Conservation (phyloP, 208 protist species). For the Trichomonas tenax region DNA sequence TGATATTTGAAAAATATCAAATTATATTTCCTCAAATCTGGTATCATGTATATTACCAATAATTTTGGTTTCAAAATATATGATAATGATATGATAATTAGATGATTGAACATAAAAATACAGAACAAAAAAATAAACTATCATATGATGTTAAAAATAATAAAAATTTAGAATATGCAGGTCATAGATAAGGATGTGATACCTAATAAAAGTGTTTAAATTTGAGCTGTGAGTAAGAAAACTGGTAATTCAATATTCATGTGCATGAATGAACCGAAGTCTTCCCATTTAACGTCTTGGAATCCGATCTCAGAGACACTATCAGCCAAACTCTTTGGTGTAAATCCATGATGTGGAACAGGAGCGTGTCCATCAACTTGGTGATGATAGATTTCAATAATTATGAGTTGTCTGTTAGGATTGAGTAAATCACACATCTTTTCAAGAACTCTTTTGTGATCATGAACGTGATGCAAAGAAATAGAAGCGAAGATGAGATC, state of each 20-base stretch:
- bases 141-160: no score
- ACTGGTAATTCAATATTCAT: not conserved
- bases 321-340: not conserved
- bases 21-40: no score
- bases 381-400: not conserved
- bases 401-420: not conserved
- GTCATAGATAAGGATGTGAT: no score
- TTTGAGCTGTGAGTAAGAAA: not conserved
- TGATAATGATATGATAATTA: no score
- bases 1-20: no score
- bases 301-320: not conserved
- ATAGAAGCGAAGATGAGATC: not conserved
- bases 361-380: not conserved
- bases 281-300: not conserved
- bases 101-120: no score
- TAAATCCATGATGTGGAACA: not conserved
- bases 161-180: no score
- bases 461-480: not conserved
- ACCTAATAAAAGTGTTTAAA: no score
- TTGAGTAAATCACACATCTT: not conserved
- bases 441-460: not conserved
- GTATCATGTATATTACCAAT: no score
- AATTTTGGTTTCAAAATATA: no score
- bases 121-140: no score
- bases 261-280: not conserved